These are phyloP conservation scores for Saccharomycopsis microspora DNA, from an alignment of 805 yeast genomes.

Conservation along the genomic window DNA sequence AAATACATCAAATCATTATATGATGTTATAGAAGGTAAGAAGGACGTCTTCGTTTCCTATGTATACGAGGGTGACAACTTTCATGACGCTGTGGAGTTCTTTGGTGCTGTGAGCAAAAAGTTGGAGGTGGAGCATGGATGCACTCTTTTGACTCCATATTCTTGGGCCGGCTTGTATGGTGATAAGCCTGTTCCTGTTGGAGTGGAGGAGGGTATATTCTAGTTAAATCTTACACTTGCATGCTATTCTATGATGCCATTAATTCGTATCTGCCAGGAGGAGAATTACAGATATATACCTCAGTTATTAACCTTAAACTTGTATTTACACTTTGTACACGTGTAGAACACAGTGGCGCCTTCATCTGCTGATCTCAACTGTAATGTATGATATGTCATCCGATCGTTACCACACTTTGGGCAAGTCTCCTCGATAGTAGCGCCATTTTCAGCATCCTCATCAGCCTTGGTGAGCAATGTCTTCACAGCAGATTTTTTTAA, in stretches of 20 bases:
- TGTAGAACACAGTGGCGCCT: slow-evolving; percentile 98
- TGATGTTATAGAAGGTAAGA: background rate
- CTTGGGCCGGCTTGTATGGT: slow-evolving; percentile 87
- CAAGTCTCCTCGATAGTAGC: slow-evolving; percentile 96
- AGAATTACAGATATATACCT: slow-evolving; percentile 1
- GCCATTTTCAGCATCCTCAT: slow-evolving; percentile 64
- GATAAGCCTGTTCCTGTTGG: slow-evolving; percentile 53
- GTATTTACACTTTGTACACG: slow-evolving; percentile 89
- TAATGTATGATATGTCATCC: slow-evolving; percentile 94
- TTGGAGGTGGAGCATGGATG: no score
- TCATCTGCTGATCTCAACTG: slow-evolving; percentile 98
- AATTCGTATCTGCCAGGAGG: no score
- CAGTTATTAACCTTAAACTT: slow-evolving; percentile 89
- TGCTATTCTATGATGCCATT: no score
- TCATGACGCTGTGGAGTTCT: slow-evolving; percentile 14
- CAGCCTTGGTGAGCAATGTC: slow-evolving; percentile 64
- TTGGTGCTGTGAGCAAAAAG: background rate
- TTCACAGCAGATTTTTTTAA: slow-evolving; percentile 85
- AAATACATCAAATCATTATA: background rate
- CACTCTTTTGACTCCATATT: slow-evolving; percentile 34
- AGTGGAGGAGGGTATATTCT: slow-evolving; percentile 64
- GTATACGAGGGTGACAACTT: slow-evolving; percentile 91
- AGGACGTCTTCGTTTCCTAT: slow-evolving; percentile 36
- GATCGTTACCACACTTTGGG: slow-evolving; percentile 97
- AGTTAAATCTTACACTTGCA: slow-evolving; percentile 27